Percentiles rank a stretch among this genome's conserved stretches.
Evolutionary conservation across 371 early-diverging fungal genomes (phyloP).

Genomic region (Mortierella sp.): DNA sequence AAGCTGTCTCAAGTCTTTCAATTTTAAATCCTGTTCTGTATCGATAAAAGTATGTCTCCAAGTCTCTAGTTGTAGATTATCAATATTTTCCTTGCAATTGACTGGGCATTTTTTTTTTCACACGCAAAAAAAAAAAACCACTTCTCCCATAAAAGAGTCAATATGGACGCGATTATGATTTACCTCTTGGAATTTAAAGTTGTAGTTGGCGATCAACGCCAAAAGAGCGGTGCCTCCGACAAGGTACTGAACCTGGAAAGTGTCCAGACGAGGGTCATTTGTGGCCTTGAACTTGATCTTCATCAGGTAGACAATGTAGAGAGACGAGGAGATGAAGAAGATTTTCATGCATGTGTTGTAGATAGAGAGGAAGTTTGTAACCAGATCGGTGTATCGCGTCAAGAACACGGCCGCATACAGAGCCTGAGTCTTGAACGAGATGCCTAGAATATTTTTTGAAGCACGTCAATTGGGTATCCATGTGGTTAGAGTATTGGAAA

Average conservation of each 20-base stretch:
- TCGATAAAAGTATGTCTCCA: too few relatives aligned
- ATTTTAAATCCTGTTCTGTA: too few relatives aligned
- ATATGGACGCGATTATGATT: too few relatives aligned
- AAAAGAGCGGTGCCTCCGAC: slow-evolving; percentile 77
- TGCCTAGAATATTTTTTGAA: slow-evolving; percentile 69
- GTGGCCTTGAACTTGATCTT: slow-evolving; percentile 87
- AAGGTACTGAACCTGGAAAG: slow-evolving; percentile 91
- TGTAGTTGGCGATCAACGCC: slow-evolving; percentile 78
- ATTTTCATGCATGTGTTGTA: slow-evolving; percentile 98
- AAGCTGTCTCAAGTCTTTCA: too few relatives aligned
- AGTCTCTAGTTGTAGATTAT: too few relatives aligned
- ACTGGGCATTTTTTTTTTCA: too few relatives aligned
- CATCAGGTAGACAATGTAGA: slow-evolving; percentile 96
- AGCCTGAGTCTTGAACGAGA: slow-evolving; percentile 97
- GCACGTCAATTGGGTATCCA: neutral
- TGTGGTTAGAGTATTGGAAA: too few relatives aligned
- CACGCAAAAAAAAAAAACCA: slow-evolving; percentile 1
- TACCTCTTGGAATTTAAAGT: slow-evolving; percentile 80
- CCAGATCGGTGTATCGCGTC: slow-evolving; percentile 97
- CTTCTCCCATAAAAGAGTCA: too few relatives aligned
- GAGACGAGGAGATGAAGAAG: slow-evolving; percentile 90
- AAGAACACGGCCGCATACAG: slow-evolving; percentile 96
- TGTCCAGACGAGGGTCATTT: slow-evolving; percentile 93
- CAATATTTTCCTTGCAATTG: too few relatives aligned
- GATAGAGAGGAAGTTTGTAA: slow-evolving; percentile 77